Evolutionary conservation across 441 rosid genomes (phyloP).

Genomic region (Populus trichocarpa): DNA sequence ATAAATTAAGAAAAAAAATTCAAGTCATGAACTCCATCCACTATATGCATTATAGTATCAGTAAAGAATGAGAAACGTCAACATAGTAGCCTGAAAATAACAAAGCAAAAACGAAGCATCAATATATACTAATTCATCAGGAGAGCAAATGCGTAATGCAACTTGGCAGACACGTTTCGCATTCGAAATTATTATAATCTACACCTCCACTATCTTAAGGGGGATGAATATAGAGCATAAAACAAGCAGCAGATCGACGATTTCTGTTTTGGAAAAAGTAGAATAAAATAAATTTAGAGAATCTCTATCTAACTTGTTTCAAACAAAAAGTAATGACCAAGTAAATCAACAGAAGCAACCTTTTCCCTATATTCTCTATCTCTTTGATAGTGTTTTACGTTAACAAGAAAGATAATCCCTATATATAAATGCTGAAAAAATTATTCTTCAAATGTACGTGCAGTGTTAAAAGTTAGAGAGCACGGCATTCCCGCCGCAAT

Average conservation of each 20-base stretch:
- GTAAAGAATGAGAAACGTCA: neutral
- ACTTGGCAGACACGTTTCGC: constrained; percentile 22
- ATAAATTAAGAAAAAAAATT: no score
- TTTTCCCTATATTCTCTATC: neutral
- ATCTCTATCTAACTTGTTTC: constrained; percentile 3
- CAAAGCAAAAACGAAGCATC: neutral
- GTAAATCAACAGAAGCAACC: neutral
- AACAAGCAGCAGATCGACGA: neutral
- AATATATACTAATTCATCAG: neutral
- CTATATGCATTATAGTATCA: neutral
- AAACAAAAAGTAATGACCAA: neutral
- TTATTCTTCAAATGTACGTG: neutral
- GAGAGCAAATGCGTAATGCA: constrained; percentile 13
- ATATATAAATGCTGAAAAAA: neutral
- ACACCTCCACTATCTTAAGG: constrained; percentile 17
- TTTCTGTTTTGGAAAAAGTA: no score
- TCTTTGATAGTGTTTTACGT: neutral
- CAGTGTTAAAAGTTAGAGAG: constrained; percentile 15
- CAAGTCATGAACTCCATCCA: neutral
- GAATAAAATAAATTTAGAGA: constrained; percentile 2
- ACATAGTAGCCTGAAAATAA: neutral
- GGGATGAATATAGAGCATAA: constrained; percentile 25
- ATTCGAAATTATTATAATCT: constrained; percentile 16
- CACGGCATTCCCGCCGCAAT: constrained; percentile 72
- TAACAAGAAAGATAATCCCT: constrained; percentile 1